Base-by-base conservation (phyloP, 1,284 basidiomycete genomes). In the Pulveroboletus sp. region DNA sequence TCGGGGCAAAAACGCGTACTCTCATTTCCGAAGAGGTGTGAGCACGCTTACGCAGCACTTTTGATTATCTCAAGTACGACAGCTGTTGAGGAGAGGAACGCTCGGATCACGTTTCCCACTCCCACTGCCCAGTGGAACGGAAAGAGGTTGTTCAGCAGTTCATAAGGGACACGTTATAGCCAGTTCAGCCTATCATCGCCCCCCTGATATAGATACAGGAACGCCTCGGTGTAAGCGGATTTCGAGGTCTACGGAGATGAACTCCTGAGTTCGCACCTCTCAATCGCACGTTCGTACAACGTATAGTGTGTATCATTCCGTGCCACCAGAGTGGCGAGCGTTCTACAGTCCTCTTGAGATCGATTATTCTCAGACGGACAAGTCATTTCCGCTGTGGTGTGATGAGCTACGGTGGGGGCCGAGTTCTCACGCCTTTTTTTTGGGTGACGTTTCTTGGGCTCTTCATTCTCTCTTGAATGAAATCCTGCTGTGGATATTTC, bases 171-270 rank as follows among this genome's bases (percentile, higher is more conserved):
- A 69, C 11, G 32, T 47, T 47, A 58, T 69, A 63, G 61, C 68
- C 63, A 53, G 61, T 69, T 70, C 65, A 55, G 56, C 63, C 51
- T 39, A 53, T 36, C 48, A 19, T 47, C 43, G 3, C 9, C 8
- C 61, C 57, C 61, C 56, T 56, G 55, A 39, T 35, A 54, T 56
- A 67, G 55, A 39, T 35, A 54, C 57, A 67, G 66, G 65, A 70
- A 67, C 65, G 50, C 65, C 68, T 67, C 68, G 68, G 65, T 57
- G 49, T 48, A 53, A 53, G 42, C 68, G 65, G 68, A 59, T 52
- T 52, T 64, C 68, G 65, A 56, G 48, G 53, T 48, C n/a, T 62
- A 50, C 65, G 65, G 65, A 67, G 57, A 67, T 70, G 66, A 67
- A 69, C 50, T 32, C 49, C 54, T 29, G 29, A 54, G 52, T 54